Evolutionary conservation across 441 rosid genomes (phyloP), one percentile per base, ranked within the genome.

Genomic region (Macaranga tanarius): DNA sequence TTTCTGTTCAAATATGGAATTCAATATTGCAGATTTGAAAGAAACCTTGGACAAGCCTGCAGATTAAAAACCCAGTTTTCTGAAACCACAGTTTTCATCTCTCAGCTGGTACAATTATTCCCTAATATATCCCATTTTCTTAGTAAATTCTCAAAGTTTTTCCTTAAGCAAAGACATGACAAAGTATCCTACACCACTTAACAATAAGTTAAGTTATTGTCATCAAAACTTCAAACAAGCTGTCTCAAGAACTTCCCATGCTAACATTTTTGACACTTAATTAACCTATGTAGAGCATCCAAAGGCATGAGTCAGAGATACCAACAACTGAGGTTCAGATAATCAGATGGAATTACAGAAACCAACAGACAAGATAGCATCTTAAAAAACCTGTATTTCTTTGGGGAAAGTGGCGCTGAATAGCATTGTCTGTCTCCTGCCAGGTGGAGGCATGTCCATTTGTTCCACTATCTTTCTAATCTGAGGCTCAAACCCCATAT

Each of bases 401-500:
- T 86, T 91, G 0, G 98, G 98, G 81, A 93, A 93, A 62, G 98
- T 93, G 75, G 98, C 98, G 85, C 98, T 93, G 73, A 93, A 93
- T 76, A 91, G 84, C 89, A 93, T 84, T 57, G 98, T 93, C 79
- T 93, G 98, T 72, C 98, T 84, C 54, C 80, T 87, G 62, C 98
- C 96, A 12, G 88, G 80, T 2, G 94, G 90, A 16, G 98, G 98
- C 98, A 93, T 91, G 82, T 93, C 96, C 93, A 88, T 90, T 79
- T 93, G 90, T 80, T 91, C 92, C 6, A 93, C 98, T 75, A 93
- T 91, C 81, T 91, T 93, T 76, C 98, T 91, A 71, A 93, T 93
- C 75, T 93, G 98, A 48, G 98, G 98, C 81, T 93, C 98, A 84
- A 93, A 93, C 56, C 98, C 98, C 98, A 93, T 93, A 84, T 93